Evolutionary conservation across 345 rosid species (phyloP).

Genomic region (Salix suchowensis): DNA sequence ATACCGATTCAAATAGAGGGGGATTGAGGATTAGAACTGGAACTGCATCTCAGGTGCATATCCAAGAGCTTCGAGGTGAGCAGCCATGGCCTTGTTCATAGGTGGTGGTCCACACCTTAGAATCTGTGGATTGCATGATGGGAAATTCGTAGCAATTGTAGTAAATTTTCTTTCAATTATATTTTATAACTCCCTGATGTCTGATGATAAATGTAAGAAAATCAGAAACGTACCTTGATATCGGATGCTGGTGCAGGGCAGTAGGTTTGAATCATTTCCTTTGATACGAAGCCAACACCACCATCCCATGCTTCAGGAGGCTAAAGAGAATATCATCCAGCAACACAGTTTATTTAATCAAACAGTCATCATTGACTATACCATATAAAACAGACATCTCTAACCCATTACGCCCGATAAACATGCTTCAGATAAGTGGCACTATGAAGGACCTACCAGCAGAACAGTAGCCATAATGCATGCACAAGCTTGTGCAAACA

Average conservation of each 20-base stretch:
- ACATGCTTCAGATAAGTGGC: not conserved
- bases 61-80: slow-evolving; percentile 71
- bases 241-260: slow-evolving; percentile 77
- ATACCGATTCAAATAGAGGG: not conserved
- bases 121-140: slow-evolving; percentile 39
- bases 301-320: slow-evolving; percentile 90
- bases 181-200: not conserved
- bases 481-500: not conserved
- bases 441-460: not conserved
- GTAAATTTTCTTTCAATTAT: not conserved
- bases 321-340: slow-evolving; percentile 32
- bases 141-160: not conserved
- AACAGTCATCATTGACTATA: not conserved
- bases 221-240: slow-evolving; percentile 44
- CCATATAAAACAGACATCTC: not conserved
- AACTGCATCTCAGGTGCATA: slow-evolving; percentile 86
- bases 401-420: not conserved
- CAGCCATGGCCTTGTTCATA: slow-evolving; percentile 97
- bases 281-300: slow-evolving; percentile 82
- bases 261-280: slow-evolving; percentile 81
- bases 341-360: not conserved
- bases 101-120: slow-evolving; percentile 96
- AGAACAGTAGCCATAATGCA: not conserved
- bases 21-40: slow-evolving; percentile 61
- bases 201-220: not conserved